Evolutionary conservation across 352 stramenopile species (phyloP).

Genomic region (Globisporangium spiculum): DNA sequence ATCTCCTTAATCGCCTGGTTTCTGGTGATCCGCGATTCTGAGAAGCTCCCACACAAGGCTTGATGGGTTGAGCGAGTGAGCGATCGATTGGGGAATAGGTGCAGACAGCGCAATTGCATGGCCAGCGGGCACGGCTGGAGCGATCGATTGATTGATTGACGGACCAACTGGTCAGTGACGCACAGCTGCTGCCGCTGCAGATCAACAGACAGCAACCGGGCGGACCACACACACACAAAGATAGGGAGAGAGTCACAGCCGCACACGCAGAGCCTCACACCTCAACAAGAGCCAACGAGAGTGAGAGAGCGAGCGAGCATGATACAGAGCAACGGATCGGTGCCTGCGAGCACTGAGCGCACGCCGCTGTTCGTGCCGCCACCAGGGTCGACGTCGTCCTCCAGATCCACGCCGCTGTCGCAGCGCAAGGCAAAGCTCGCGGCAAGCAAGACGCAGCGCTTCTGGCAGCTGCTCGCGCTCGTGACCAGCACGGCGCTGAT

Average conservation of each 20-base stretch:
- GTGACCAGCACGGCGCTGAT: conserved; percentile 14
- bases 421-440: conserved; percentile 7
- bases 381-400: not conserved
- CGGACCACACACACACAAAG: not conserved
- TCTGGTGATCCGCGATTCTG: conserved; percentile 4
- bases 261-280: not conserved
- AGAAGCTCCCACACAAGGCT: not conserved
- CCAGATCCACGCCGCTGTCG: conserved; percentile 2
- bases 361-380: conserved; percentile 7
- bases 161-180: not conserved
- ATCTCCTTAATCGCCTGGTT: not conserved
- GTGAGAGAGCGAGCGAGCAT: not conserved
- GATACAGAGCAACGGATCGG: not conserved
- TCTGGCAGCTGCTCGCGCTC: conserved; percentile 15
- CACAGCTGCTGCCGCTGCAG: not conserved
- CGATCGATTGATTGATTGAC: not conserved
- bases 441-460: conserved; percentile 13
- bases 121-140: not conserved
- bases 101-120: not conserved
- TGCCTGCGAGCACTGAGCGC: conserved; percentile 1
- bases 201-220: not conserved
- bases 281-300: not conserved
- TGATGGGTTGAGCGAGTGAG: not conserved
- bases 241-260: not conserved
- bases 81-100: conserved; percentile 1